phyloP scores from a whole-genome alignment of 2,329 filamentous ascomycete genomes.

The Talaromyces sp. region DNA sequence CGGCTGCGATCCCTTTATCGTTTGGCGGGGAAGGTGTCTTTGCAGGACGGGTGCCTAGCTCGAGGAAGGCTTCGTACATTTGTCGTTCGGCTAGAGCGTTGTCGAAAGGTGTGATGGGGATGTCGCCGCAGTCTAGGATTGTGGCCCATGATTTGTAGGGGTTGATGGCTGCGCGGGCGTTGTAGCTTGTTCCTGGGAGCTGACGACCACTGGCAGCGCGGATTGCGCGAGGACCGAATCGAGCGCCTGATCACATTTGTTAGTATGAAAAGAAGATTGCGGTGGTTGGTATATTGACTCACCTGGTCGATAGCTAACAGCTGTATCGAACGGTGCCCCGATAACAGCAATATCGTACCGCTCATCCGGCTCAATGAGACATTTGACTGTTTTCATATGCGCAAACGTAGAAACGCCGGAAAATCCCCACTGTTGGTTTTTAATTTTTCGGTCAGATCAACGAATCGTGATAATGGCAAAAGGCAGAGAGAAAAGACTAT shows the following conservation, averaged over 20 bases:
- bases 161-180: constrained; percentile 75
- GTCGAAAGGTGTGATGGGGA: constrained; percentile 80
- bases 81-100: constrained; percentile 74
- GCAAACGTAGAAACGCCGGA: constrained; percentile 71
- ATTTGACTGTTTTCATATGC: constrained; percentile 64
- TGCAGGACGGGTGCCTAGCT: constrained; percentile 53
- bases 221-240: constrained; percentile 84
- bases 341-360: constrained; percentile 67
- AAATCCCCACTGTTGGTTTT: constrained; percentile 54
- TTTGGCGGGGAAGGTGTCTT: constrained; percentile 20
- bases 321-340: constrained; percentile 69
- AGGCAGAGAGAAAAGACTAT: constrained; percentile 12
- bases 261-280: not conserved
- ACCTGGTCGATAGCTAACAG: constrained; percentile 65
- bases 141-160: constrained; percentile 74
- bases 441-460: not conserved
- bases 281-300: constrained; percentile 20
- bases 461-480: not conserved
- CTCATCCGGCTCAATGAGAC: constrained; percentile 60
- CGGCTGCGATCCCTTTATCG: constrained; percentile 30
- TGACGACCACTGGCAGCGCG: constrained; percentile 77
- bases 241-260: constrained; percentile 46
- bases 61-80: constrained; percentile 74
- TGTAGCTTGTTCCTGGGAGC: constrained; percentile 73
- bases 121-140: constrained; percentile 85